phyloP scores from a whole-genome alignment of 257 asterid genomes.

The Solanum chmielewskii region DNA sequence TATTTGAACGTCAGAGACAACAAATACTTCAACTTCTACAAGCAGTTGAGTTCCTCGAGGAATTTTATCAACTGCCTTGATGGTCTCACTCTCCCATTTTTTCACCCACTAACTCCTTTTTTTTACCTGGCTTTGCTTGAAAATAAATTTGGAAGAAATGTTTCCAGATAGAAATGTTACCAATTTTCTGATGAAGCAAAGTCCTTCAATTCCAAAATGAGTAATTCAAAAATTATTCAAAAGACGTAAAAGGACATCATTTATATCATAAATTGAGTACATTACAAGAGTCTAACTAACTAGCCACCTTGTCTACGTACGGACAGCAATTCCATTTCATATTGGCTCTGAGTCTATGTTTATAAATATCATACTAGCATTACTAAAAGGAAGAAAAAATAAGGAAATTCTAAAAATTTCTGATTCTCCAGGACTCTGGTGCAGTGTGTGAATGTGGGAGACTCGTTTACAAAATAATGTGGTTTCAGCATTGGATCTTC shows the following conservation, averaged over 20 bases:
- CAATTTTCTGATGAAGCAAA: neutral
- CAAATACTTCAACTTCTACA: neutral
- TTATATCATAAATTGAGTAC: neutral
- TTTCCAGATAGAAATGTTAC: neutral
- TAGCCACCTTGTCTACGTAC: neutral
- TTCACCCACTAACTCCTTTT: neutral
- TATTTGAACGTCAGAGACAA: neutral
- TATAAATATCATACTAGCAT: neutral
- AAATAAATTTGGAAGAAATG: neutral
- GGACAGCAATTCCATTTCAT: neutral
- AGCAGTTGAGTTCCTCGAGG: neutral
- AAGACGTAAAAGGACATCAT: neutral
- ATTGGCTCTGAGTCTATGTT: neutral
- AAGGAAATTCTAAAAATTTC: neutral
- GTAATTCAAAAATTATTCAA: neutral
- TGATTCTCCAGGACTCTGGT: neutral
- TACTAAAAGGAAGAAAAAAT: neutral
- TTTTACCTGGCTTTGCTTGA: neutral
- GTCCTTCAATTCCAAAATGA: neutral
- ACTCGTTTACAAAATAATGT: neutral
- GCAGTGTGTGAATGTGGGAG: neutral
- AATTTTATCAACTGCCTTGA: neutral
- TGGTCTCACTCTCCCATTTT: neutral
- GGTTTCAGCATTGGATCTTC: neutral
- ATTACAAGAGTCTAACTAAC: neutral